Base-by-base conservation (phyloP, 83 land plant genomes). In the Thuja plicata region DNA sequence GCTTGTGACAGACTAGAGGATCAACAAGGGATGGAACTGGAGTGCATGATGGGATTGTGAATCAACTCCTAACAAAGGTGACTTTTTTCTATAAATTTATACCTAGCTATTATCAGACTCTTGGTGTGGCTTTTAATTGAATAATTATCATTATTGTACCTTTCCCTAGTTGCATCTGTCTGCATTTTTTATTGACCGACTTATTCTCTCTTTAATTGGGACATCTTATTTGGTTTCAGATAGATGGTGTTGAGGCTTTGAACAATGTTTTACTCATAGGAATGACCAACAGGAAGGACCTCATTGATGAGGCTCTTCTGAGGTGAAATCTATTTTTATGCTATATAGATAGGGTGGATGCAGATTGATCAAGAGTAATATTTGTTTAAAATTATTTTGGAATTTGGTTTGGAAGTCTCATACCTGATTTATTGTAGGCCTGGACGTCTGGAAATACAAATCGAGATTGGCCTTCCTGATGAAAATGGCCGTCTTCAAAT, bases 11-110 rank as follows among this genome's bases (percentile, higher is more conserved):
- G 98, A 90, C 96, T 27, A 94, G 99, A 92, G 99, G 99, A 54
- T 97, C 99, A 35, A 98, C 99, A 46, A 91, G 98, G 92, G 99
- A 98, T 90, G 99, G 99, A 57, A 98, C 99, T 50, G 99, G 99
- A 89, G 99, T 97, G 21, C 99, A 98, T 90, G 99, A 98, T 88
- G 94, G 99, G 84, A 98, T 98, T 92, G 99, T 98, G 8, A 98
- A 98, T 88, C 99, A 98, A 91, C 96, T 98, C 1, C 97, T 98
- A 78, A 98, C 99, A 54, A 98, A 98, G 99, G 99, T 96, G 50
- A 55, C 70, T 88, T 82, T 88, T 3, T 34, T 9, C 86, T 15
- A 54, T 13, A 48, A 30, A 66, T 7, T 66, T 27, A 62, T 62
- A 62, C 8, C 30, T 21, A 62, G 8, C 71, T 21, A 66, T 66